Evolutionary conservation across 352 stramenopile genomes (phyloP).

Genomic region (Pythium sp.): DNA sequence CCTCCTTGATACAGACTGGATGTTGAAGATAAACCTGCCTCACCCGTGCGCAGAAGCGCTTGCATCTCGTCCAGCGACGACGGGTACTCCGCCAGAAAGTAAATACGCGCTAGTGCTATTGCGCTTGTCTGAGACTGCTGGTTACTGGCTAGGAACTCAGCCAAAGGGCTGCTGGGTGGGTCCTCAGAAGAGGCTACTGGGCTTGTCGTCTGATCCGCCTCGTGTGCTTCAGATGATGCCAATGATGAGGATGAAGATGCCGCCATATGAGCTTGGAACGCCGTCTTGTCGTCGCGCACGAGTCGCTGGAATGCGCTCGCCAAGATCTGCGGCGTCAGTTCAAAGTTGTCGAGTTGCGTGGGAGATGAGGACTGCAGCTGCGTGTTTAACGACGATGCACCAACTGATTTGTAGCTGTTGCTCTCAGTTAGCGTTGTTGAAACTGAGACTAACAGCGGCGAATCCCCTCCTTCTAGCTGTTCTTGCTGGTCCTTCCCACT

Average conservation of each 20-base stretch:
- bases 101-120: slow-evolving; percentile 34
- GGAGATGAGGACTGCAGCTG: not conserved
- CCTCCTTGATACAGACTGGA: not conserved
- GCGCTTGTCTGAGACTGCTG: not conserved
- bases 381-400: not conserved
- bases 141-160: not conserved
- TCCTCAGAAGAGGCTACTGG: not conserved
- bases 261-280: slow-evolving; percentile 22
- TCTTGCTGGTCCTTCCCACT: not conserved
- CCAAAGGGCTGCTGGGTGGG: not conserved
- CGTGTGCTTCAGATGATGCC: not conserved
- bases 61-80: slow-evolving; percentile 43
- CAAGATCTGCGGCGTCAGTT: slow-evolving; percentile 29
- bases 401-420: not conserved
- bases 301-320: slow-evolving; percentile 54
- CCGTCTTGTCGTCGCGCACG: slow-evolving; percentile 36
- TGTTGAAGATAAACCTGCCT: slow-evolving; percentile 14
- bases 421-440: slow-evolving; percentile 8
- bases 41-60: slow-evolving; percentile 38
- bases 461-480: not conserved
- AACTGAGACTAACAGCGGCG: slow-evolving; percentile 1
- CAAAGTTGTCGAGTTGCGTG: slow-evolving; percentile 5
- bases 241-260: not conserved
- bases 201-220: not conserved
- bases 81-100: slow-evolving; percentile 63